A percentile compares a stretch with the other conserved stretches of the same genome.
Evolutionary conservation across 352 stramenopile species (phyloP).

Genomic region (Thalassiosira livingstoniorum): DNA sequence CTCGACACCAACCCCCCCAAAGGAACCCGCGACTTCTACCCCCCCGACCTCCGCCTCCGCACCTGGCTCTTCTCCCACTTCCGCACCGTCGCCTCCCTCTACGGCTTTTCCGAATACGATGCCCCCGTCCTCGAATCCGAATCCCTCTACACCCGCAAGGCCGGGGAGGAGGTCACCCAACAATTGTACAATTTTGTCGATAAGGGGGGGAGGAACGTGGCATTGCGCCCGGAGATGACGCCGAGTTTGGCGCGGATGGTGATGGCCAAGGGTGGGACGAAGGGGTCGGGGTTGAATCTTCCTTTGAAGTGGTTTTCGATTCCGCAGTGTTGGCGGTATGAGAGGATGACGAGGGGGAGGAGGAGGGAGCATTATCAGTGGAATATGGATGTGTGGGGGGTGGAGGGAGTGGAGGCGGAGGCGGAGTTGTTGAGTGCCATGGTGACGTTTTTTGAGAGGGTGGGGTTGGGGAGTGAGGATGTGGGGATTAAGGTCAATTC

Average conservation of each 20-base stretch:
- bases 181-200: slow-evolving; percentile 91
- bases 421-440: slow-evolving; percentile 88
- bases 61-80: slow-evolving; percentile 87
- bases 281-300: slow-evolving; percentile 81
- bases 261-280: slow-evolving; percentile 87
- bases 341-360: slow-evolving; percentile 88
- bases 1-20: slow-evolving; percentile 83
- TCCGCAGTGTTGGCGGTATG: slow-evolving; percentile 90
- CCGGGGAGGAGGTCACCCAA: slow-evolving; percentile 89
- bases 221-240: slow-evolving; percentile 90
- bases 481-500: slow-evolving; percentile 92
- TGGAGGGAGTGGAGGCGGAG: slow-evolving; percentile 85
- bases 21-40: slow-evolving; percentile 84
- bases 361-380: slow-evolving; percentile 91
- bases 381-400: slow-evolving; percentile 92
- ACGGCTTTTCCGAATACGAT: slow-evolving; percentile 90
- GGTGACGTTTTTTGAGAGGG: slow-evolving; percentile 85
- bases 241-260: slow-evolving; percentile 89
- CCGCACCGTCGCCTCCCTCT: slow-evolving; percentile 69
- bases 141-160: slow-evolving; percentile 88
- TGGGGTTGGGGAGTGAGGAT: slow-evolving; percentile 86
- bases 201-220: slow-evolving; percentile 83
- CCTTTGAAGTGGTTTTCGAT: slow-evolving; percentile 90
- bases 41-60: slow-evolving; percentile 79
- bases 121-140: slow-evolving; percentile 88